Evolutionary conservation across 2,329 filamentous ascomycete species (phyloP).

Genomic region (Exophiala bonariae): DNA sequence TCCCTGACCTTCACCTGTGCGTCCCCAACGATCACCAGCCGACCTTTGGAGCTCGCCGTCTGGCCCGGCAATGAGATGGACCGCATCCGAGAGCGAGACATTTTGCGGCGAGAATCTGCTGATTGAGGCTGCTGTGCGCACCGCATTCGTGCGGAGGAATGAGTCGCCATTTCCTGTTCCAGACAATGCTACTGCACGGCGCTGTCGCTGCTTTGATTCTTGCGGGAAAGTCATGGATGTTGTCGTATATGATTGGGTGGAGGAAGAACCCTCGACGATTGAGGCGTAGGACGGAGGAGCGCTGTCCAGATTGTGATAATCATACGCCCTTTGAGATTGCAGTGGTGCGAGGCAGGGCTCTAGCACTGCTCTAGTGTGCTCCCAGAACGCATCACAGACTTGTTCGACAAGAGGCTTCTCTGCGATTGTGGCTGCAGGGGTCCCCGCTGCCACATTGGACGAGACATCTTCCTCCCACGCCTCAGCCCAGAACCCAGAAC

Average conservation of each 20-base stretch:
- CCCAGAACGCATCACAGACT: neutral
- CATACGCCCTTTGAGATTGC: neutral
- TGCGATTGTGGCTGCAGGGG: too few relatives aligned
- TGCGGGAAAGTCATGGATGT: neutral
- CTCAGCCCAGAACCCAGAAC: constrained; percentile 88
- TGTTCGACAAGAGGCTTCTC: neutral
- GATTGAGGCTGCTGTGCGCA: constrained; percentile 71
- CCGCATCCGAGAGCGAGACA: constrained; percentile 55
- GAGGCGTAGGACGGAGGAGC: neutral
- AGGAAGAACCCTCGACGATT: neutral
- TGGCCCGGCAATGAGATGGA: constrained; percentile 67
- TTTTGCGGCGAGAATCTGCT: constrained; percentile 59
- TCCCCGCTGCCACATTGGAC: neutral
- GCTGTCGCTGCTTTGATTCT: constrained; percentile 6
- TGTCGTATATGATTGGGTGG: neutral
- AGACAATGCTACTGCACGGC: constrained; percentile 49
- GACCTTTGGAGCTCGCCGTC: constrained; percentile 72
- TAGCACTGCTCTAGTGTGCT: neutral
- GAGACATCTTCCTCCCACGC: constrained; percentile 58
- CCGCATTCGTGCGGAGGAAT: constrained; percentile 72
- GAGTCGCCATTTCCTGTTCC: constrained; percentile 88
- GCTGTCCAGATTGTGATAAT: neutral
- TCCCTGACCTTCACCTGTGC: constrained; percentile 76
- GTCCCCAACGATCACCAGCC: constrained; percentile 71
- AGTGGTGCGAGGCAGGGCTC: too few relatives aligned